Conservation (phyloP, 768 basidiomycete genomes). For the Collybia mongolica region DNA sequence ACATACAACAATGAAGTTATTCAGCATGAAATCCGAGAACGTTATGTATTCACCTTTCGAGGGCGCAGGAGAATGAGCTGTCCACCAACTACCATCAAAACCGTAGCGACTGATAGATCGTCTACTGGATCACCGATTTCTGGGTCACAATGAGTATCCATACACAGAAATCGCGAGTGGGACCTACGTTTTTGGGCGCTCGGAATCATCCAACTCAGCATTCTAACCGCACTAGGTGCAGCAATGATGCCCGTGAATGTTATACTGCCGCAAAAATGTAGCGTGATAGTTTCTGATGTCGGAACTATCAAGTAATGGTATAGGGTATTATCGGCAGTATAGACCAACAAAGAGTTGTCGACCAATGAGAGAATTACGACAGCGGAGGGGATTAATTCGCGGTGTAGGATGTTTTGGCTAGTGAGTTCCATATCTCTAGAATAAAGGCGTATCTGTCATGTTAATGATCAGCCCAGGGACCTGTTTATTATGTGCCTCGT, state of each 20-base stretch:
- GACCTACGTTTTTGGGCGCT: constrained; percentile 84
- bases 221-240: constrained; percentile 79
- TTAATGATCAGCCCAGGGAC: too few species aligned
- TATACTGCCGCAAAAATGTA: constrained; percentile 93
- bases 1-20: neutral
- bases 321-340: constrained; percentile 91
- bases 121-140: constrained; percentile 93
- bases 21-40: too few species aligned
- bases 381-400: constrained; percentile 71
- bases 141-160: constrained; percentile 26
- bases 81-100: constrained; percentile 93
- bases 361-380: constrained; percentile 88
- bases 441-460: constrained; percentile 80
- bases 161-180: neutral
- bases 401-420: constrained; percentile 80
- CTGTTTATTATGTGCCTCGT: neutral
- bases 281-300: constrained; percentile 75
- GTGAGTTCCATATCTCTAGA: constrained; percentile 89
- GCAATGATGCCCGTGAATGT: constrained; percentile 89
- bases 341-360: constrained; percentile 93
- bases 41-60: constrained; percentile 55
- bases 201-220: constrained; percentile 97
- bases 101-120: constrained; percentile 91
- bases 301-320: constrained; percentile 91
- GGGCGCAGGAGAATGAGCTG: constrained; percentile 88